A percentile compares a stretch with the other conserved stretches of the same genome.
Conservation (phyloP, 352 stramenopile species). For the Phytophthora litchii region DNA sequence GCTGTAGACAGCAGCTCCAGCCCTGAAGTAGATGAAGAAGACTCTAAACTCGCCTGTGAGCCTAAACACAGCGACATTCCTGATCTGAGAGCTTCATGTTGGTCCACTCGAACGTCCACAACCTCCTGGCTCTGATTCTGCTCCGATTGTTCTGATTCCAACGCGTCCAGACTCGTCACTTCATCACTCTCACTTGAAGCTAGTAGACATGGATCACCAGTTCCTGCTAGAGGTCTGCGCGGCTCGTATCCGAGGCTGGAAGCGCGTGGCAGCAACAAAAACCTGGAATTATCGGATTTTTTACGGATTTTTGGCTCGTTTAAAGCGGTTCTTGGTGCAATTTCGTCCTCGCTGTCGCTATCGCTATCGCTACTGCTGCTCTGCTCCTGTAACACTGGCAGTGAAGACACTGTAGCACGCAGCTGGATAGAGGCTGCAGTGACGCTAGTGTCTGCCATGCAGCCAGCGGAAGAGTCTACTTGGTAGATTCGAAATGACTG, state of each 20-base stretch:
- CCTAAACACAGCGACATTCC: constrained; percentile 2
- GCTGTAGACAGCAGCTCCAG: constrained; percentile 17
- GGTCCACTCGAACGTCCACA: constrained; percentile 11
- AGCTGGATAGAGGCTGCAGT: constrained; percentile 5
- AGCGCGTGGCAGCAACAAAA: constrained; percentile 21
- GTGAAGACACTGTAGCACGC: constrained; percentile 17
- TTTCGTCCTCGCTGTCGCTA: constrained; percentile 16
- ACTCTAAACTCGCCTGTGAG: constrained; percentile 7
- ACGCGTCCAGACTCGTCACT: constrained; percentile 28
- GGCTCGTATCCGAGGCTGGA: constrained; percentile 25
- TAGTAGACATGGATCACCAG: constrained; percentile 37
- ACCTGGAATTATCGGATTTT: constrained; percentile 12
- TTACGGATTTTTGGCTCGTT: neutral
- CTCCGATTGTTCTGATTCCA: constrained; percentile 18
- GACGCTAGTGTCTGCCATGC: constrained; percentile 10
- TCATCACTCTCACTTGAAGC: constrained; percentile 25
- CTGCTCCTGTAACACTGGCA: constrained; percentile 17
- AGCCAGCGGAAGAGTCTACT: neutral
- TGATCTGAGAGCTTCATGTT: neutral
- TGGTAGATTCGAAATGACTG: neutral
- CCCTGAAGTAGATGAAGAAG: constrained; percentile 12
- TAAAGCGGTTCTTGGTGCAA: neutral
- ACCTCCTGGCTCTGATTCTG: constrained; percentile 7
- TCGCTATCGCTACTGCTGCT: constrained; percentile 22
- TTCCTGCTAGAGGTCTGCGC: constrained; percentile 3